These are phyloP conservation scores for Erodium trifolium DNA, from an alignment of 441 rosid species.

Conservation along the genomic window DNA sequence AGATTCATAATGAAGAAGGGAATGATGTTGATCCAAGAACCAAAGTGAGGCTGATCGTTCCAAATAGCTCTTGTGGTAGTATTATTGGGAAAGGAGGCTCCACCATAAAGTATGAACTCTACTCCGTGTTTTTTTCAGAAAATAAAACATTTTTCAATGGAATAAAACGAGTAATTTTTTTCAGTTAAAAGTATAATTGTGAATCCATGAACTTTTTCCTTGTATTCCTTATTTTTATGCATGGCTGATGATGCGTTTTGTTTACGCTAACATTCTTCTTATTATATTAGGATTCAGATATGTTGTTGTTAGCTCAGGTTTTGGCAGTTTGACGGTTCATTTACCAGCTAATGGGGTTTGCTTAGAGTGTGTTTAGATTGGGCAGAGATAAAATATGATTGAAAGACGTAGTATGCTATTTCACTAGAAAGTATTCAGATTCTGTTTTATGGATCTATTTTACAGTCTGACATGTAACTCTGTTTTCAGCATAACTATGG, in stretches of 20 bases:
- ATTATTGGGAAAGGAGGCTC: conserved; percentile 98
- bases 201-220: background rate
- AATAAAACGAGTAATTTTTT: background rate
- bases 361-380: too few relatives aligned
- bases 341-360: background rate
- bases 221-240: background rate
- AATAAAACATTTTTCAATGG: conserved; percentile 10
- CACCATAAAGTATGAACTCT: conserved; percentile 71
- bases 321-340: background rate
- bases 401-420: too few relatives aligned
- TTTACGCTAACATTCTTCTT: too few relatives aligned
- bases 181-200: background rate
- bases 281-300: too few relatives aligned
- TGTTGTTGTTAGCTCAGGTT: background rate
- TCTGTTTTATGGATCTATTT: too few relatives aligned
- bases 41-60: conserved; percentile 83
- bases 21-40: conserved; percentile 68
- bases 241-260: too few relatives aligned
- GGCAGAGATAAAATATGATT: too few relatives aligned
- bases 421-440: too few relatives aligned
- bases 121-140: conserved; percentile 21
- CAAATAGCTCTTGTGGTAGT: conserved; percentile 94
- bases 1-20: conserved; percentile 73
- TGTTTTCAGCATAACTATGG: too few relatives aligned
- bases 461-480: too few relatives aligned